Evolutionary conservation across 1,284 basidiomycete species (phyloP).

Genomic region (Irpex sp.): DNA sequence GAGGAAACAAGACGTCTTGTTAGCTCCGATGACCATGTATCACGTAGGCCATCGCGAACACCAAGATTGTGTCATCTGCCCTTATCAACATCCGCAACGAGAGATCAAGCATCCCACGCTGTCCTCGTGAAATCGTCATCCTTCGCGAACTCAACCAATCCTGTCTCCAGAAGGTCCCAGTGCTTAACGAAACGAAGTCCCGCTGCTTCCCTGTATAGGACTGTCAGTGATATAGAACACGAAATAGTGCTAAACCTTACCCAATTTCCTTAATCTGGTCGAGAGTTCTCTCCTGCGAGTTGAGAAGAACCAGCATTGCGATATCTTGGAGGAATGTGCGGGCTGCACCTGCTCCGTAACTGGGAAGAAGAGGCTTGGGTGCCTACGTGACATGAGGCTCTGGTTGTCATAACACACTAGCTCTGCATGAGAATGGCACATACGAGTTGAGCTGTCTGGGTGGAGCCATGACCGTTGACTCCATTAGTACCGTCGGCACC

Average conservation of each 20-base stretch:
- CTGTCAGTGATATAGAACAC: constrained; percentile 11
- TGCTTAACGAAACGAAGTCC: constrained; percentile 27
- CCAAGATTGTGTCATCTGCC: too few relatives aligned
- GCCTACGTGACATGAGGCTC: constrained; percentile 19
- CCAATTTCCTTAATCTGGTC: constrained; percentile 24
- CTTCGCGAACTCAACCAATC: constrained; percentile 4
- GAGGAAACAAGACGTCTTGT: too few relatives aligned
- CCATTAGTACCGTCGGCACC: not conserved
- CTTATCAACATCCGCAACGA: not conserved
- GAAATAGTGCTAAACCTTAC: constrained; percentile 19
- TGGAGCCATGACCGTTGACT: not conserved
- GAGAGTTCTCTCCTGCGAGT: constrained; percentile 31
- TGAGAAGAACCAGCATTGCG: constrained; percentile 27
- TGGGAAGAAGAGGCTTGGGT: constrained; percentile 31
- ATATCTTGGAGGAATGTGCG: constrained; percentile 28
- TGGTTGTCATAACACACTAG: not conserved
- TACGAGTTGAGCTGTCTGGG: not conserved
- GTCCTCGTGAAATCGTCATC: not conserved
- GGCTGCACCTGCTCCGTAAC: constrained; percentile 31
- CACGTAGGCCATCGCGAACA: too few relatives aligned
- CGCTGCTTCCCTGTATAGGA: constrained; percentile 13
- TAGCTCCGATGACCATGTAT: too few relatives aligned
- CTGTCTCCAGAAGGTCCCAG: constrained; percentile 22
- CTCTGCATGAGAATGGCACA: not conserved
- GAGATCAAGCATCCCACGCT: not conserved